Evolutionary conservation across 2,329 filamentous ascomycete species (phyloP).

Genomic region (Xylariaceae sp.): DNA sequence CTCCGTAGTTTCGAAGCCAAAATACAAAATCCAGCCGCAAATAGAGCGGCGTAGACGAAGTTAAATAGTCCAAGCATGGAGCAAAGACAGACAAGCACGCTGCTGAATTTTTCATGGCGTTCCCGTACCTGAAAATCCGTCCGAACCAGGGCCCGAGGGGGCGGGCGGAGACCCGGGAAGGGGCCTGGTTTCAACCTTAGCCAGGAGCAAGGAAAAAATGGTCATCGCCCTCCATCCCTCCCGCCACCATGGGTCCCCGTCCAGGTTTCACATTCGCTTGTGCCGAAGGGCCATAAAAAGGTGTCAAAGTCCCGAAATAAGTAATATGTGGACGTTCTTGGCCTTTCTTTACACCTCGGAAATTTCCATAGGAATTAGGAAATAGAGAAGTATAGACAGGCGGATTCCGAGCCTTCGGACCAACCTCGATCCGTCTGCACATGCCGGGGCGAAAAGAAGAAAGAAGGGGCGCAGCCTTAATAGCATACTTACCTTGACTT

Average conservation of each 20-base stretch:
- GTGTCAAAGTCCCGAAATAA: constrained; percentile 3
- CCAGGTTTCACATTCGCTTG: constrained; percentile 7
- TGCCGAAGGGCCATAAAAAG: constrained; percentile 9
- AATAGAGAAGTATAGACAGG: no score
- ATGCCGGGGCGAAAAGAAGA: no score
- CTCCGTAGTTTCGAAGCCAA: no score
- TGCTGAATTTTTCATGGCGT: background rate
- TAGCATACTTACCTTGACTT: no score
- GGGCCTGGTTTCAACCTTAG: background rate
- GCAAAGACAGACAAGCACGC: no score
- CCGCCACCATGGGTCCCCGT: constrained; percentile 11
- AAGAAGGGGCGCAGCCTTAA: no score
- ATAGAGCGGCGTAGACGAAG: no score
- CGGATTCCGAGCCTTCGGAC: no score
- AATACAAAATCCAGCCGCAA: no score
- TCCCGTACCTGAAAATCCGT: no score
- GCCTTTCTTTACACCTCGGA: constrained; percentile 10
- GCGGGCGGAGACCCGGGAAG: constrained; percentile 4
- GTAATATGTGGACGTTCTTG: background rate
- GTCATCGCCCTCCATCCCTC: background rate
- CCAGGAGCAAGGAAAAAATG: background rate
- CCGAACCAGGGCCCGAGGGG: background rate
- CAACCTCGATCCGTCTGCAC: no score
- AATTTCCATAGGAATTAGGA: background rate
- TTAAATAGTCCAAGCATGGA: no score